Base-by-base conservation (phyloP, 495 filamentous ascomycete species). In the Penicillium silybi region DNA sequence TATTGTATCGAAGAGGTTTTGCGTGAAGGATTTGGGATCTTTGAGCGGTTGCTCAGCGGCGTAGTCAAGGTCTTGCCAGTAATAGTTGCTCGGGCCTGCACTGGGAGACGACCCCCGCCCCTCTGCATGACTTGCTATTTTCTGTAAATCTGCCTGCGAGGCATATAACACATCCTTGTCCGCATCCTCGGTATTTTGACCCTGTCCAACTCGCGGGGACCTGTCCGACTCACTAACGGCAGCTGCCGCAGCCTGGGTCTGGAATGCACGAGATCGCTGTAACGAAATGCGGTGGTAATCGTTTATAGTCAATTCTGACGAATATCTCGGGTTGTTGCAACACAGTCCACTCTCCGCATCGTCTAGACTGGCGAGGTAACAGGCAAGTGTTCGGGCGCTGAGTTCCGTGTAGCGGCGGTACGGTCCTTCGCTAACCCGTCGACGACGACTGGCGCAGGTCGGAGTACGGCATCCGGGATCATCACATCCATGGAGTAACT, bases 21-120 rank as follows among this genome's bases (percentile, higher is more conserved):
- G 90, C 8, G 87, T 86, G 56, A 95, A 92, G 1, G 89, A 92
- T 53, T 88, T 86, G 17, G 89, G 86, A 61, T 95, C 89, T 58
- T 86, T 90, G 57, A 79, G 76, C 7, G 71, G 67, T 39, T 82
- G 78, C 78, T 80, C 39, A 44, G 62, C 27, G 29, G 59, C 45
- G 32, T 51, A 44, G 16, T 67, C 64, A 34, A 67, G 56, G 15
- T 63, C 62, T 10, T 52, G 43, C 7, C 62, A 48, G 39, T 52
- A 32, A 16, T 48, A 54, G 18, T 32, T 32, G n/a, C 58, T 55
- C 15, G 50, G 39, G 9, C 53, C 43, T 1, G 25, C 13, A 6
- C 56, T 39, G 7, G 46, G 26, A 2, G 53, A 19, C 11, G 42
- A 46, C 4, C 26, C 17, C 15, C 4, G 20, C 4, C 26, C 47